Conservation (phyloP, 2,329 filamentous ascomycete species). For the Ascochyta lentis region DNA sequence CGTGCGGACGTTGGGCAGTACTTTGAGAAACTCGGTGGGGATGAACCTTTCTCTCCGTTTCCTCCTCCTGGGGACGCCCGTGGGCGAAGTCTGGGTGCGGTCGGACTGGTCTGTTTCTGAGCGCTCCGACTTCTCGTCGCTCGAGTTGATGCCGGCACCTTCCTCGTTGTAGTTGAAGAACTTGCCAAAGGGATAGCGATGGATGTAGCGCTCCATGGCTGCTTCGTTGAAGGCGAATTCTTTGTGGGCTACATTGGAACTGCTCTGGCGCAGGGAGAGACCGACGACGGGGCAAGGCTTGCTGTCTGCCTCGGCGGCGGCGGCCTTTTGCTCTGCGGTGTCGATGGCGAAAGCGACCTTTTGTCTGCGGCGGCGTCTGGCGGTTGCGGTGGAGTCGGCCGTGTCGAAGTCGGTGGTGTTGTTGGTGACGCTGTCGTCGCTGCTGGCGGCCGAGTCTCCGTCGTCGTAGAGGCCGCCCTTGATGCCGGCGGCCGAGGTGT, state of each 20-base stretch:
- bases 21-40: conserved; percentile 41
- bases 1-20: conserved; percentile 44
- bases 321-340: background rate
- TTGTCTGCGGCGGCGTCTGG: conserved; percentile 26
- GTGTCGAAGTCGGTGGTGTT: conserved; percentile 42
- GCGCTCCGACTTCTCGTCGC: conserved; percentile 40
- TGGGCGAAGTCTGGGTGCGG: conserved; percentile 23
- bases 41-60: conserved; percentile 41
- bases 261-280: conserved; percentile 29
- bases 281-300: conserved; percentile 36
- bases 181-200: conserved; percentile 42
- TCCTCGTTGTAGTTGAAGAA: conserved; percentile 47
- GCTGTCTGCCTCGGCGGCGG: conserved; percentile 20
- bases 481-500: conserved; percentile 41
- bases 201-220: conserved; percentile 45
- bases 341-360: conserved; percentile 7
- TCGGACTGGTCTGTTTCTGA: conserved; percentile 41
- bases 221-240: conserved; percentile 42
- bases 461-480: conserved; percentile 32
- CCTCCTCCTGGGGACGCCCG: conserved; percentile 19
- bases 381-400: conserved; percentile 30
- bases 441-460: conserved; percentile 23
- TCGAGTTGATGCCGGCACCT: conserved; percentile 40
- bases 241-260: conserved; percentile 28
- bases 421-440: conserved; percentile 39